Percentiles rank a stretch among this genome's conserved stretches.
These are phyloP conservation scores for Oligophagozyma castellii DNA, from an alignment of 1,139 yeast species.

Conservation along the genomic window DNA sequence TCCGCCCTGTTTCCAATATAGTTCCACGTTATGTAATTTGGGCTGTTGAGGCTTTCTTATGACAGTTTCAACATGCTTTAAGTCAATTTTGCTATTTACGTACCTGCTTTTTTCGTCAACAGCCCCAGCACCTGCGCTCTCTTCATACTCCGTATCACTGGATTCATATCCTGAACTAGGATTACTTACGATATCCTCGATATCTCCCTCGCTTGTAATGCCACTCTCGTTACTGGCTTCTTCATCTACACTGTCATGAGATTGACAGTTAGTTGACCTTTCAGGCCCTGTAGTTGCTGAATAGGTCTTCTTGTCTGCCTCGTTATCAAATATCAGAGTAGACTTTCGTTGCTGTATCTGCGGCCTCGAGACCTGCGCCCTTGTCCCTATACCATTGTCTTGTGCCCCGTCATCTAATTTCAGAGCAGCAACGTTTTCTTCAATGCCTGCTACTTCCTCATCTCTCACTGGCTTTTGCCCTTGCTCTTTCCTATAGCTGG, in stretches of 20 bases:
- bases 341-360: not conserved
- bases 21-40: conserved; percentile 51
- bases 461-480: too few species aligned
- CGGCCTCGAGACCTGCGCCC: too few species aligned
- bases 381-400: too few species aligned
- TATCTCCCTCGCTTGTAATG: not conserved
- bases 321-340: conserved; percentile 12
- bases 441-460: too few species aligned
- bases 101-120: conserved; percentile 2
- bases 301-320: conserved; percentile 11
- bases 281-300: conserved; percentile 8
- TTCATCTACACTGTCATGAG: conserved; percentile 4
- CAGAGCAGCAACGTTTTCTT: too few species aligned
- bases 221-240: not conserved
- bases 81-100: conserved; percentile 4
- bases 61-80: conserved; percentile 4
- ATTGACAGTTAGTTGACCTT: conserved; percentile 5
- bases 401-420: too few species aligned
- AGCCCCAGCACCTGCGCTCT: not conserved
- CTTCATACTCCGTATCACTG: not conserved
- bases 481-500: too few species aligned
- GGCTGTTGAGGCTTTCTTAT: conserved; percentile 3
- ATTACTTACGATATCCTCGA: not conserved
- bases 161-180: not conserved
- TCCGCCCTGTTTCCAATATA: conserved; percentile 93